Evolutionary conservation across 306 rosid genomes (phyloP).

Genomic region (Medicago ruthenica): DNA sequence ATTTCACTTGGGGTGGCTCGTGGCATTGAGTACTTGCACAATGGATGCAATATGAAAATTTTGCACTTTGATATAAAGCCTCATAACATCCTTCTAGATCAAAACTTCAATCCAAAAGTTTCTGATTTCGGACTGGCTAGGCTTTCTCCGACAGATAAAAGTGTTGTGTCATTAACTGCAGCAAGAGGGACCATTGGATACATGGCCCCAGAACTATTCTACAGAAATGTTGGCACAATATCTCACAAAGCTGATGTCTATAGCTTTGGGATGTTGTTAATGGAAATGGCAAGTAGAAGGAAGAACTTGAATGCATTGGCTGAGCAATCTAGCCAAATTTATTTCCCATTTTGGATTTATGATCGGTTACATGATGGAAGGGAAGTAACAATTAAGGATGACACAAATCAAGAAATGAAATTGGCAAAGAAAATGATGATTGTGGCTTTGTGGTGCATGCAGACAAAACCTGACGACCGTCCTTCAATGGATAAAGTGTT

Average conservation of each 20-base stretch:
- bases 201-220: constrained; percentile 16
- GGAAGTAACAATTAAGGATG: neutral
- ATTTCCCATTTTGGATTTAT: constrained; percentile 11
- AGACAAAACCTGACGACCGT: neutral
- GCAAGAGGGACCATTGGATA: constrained; percentile 12
- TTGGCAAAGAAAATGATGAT: constrained; percentile 25
- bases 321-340: neutral
- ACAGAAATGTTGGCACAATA: constrained; percentile 6
- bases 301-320: constrained; percentile 1
- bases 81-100: neutral
- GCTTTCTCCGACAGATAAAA: neutral
- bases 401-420: neutral
- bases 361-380: constrained; percentile 4
- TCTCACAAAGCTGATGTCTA: constrained; percentile 7
- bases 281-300: constrained; percentile 10
- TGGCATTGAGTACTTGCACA: constrained; percentile 3
- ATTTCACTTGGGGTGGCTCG: constrained; percentile 6
- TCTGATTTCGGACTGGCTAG: constrained; percentile 22
- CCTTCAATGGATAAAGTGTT: constrained; percentile 8
- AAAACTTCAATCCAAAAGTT: constrained; percentile 2
- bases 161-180: constrained; percentile 3
- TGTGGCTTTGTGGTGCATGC: constrained; percentile 15
- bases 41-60: constrained; percentile 19
- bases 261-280: constrained; percentile 27
- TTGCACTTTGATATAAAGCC: constrained; percentile 14